phyloP scores from a whole-genome alignment of 345 rosid genomes.

The Salix udensis region DNA sequence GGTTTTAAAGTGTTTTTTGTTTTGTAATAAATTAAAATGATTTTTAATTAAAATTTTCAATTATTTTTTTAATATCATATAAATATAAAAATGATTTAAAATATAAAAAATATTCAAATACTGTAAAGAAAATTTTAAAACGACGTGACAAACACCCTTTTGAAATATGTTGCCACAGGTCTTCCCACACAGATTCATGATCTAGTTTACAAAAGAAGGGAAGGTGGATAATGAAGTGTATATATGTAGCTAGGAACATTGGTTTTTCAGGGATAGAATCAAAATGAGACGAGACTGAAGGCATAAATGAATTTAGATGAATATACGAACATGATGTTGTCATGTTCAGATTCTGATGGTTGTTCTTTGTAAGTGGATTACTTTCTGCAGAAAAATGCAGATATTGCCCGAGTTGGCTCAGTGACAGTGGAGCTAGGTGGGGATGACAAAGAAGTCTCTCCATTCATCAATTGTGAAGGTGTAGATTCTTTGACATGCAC shows the following conservation, averaged over 20 bases:
- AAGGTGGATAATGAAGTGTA: background rate
- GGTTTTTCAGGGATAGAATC: background rate
- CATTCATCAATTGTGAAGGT: slow-evolving; percentile 79
- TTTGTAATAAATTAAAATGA: no score
- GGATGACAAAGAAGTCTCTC: slow-evolving; percentile 67
- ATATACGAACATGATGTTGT: background rate
- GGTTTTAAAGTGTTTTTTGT: no score
- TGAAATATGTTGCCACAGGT: background rate
- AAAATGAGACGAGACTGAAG: background rate
- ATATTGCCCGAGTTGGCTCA: slow-evolving; percentile 69
- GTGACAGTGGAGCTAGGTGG: slow-evolving; percentile 73
- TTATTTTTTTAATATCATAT: no score
- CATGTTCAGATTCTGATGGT: slow-evolving; percentile 10
- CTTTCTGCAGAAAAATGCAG: slow-evolving; percentile 63
- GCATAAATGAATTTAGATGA: background rate
- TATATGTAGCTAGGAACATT: background rate
- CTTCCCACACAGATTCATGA: background rate
- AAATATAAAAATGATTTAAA: no score
- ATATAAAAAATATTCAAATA: no score
- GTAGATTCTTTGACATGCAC: slow-evolving; percentile 87
- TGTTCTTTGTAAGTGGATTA: background rate
- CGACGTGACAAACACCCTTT: background rate
- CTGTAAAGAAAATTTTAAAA: no score
- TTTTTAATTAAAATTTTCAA: no score
- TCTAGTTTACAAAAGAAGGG: background rate